phyloP scores from a whole-genome alignment of 371 early-diverging fungal species.

The Apophysomyces ossiformis region DNA sequence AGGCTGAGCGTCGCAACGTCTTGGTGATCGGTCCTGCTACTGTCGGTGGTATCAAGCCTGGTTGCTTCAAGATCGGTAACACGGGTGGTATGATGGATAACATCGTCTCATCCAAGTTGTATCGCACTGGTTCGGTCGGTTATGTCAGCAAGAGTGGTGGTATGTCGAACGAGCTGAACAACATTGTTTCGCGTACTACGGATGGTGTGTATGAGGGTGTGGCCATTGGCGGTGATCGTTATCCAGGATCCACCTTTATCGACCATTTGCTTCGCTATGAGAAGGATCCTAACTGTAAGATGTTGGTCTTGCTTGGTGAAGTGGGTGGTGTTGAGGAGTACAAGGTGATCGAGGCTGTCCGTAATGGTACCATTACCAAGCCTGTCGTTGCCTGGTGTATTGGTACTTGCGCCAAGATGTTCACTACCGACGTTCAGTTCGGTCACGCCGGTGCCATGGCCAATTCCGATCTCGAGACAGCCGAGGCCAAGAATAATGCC shows the following conservation, averaged over 20 bases:
- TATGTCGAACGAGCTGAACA: constrained; percentile 99
- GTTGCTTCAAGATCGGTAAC: constrained; percentile 99
- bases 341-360: constrained; percentile 91
- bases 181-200: constrained; percentile 94
- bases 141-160: constrained; percentile 99
- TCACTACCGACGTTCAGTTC: constrained; percentile 96
- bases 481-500: constrained; percentile 94
- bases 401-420: constrained; percentile 98
- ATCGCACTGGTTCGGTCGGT: constrained; percentile 95
- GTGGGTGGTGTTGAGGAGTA: constrained; percentile 99
- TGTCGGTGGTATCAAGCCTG: constrained; percentile 98
- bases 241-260: constrained; percentile 98
- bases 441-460: constrained; percentile 98
- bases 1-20: constrained; percentile 83
- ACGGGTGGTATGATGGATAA: constrained; percentile 99
- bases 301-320: constrained; percentile 95
- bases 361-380: constrained; percentile 89
- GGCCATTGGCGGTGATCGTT: constrained; percentile 98
- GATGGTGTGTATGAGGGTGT: constrained; percentile 99
- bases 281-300: constrained; percentile 92
- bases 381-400: constrained; percentile 99
- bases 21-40: constrained; percentile 98
- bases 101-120: constrained; percentile 95
- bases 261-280: constrained; percentile 96
- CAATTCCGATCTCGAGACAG: constrained; percentile 95